Percentiles rank a stretch among this genome's conserved stretches.
Conservation (phyloP, 2,329 filamentous ascomycete species). For the Helotiales sp. region DNA sequence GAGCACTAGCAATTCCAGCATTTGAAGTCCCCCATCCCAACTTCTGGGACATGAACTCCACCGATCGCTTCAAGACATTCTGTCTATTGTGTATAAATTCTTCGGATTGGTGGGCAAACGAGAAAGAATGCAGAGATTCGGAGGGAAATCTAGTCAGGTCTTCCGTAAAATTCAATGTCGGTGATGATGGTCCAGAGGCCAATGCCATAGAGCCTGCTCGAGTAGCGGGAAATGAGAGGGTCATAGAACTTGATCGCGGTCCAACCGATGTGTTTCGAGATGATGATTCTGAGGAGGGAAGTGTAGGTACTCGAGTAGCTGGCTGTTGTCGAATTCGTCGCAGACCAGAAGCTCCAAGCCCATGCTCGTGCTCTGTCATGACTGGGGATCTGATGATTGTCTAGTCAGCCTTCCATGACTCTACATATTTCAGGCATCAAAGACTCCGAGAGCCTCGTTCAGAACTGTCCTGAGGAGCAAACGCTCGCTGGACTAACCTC, state of each 20-base stretch:
- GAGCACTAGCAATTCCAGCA: constrained; percentile 78
- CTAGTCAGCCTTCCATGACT: constrained; percentile 34
- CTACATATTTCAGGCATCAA: constrained; percentile 24
- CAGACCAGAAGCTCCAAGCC: constrained; percentile 82
- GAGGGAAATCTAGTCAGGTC: constrained; percentile 92
- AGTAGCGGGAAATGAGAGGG: constrained; percentile 62
- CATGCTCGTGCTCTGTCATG: constrained; percentile 85
- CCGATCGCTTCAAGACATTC: constrained; percentile 88
- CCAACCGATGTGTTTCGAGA: constrained; percentile 64
- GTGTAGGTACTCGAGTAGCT: constrained; percentile 65
- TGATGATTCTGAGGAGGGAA: constrained; percentile 67
- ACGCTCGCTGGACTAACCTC: constrained; percentile 61
- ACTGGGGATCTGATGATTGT: constrained; percentile 70
- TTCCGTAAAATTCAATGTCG: constrained; percentile 74
- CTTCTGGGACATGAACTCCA: constrained; percentile 91
- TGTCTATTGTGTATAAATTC: constrained; percentile 90
- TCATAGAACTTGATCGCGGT: constrained; percentile 74
- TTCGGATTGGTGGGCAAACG: constrained; percentile 93
- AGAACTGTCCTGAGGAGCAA: not conserved
- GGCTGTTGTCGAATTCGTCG: constrained; percentile 92
- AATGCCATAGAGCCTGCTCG: constrained; percentile 37
- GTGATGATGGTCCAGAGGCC: constrained; percentile 68
- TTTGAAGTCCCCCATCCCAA: constrained; percentile 77
- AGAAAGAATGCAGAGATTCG: constrained; percentile 97
- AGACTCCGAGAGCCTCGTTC: constrained; percentile 28